phyloP scores from a whole-genome alignment of 345 rosid species.

The Xanthoceras sorbifolium region DNA sequence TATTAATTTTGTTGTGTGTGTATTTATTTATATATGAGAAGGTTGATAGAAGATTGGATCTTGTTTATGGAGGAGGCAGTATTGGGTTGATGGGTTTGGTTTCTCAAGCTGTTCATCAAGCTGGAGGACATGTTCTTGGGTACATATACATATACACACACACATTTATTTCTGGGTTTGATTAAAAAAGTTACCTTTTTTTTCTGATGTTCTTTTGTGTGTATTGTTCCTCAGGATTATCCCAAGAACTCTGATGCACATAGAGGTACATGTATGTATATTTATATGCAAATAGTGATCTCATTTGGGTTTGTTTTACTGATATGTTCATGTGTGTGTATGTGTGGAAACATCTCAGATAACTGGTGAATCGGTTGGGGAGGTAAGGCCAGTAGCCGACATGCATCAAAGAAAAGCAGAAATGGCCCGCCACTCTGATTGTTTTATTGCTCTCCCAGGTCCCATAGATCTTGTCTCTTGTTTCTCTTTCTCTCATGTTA shows the following conservation, averaged over 20 bases:
- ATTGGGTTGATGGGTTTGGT: conserved; percentile 94
- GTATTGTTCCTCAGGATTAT: conserved; percentile 39
- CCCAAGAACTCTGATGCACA: conserved; percentile 53
- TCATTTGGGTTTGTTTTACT: background rate
- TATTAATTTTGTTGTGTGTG: conserved; percentile 6
- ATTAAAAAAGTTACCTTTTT: background rate
- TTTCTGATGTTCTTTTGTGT: background rate
- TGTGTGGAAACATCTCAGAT: conserved; percentile 39
- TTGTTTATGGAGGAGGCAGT: conserved; percentile 97
- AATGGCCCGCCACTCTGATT: conserved; percentile 94
- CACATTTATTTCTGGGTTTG: background rate
- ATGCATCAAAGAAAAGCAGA: conserved; percentile 99
- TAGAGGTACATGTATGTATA: conserved; percentile 37
- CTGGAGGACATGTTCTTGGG: conserved; percentile 94
- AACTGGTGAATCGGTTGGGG: conserved; percentile 85
- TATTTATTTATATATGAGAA: conserved; percentile 20
- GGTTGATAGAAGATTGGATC: conserved; percentile 75
- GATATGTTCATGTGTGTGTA: background rate
- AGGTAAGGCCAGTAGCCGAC: conserved; percentile 82
- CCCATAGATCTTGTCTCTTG: conserved; percentile 13
- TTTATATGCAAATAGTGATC: background rate
- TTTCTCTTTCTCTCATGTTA: background rate
- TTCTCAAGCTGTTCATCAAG: conserved; percentile 74
- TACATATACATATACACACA: conserved; percentile 20
- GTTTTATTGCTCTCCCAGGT: conserved; percentile 98